Evolutionary conservation across 306 rosid species (phyloP).

Genomic region (Morella rubra): DNA sequence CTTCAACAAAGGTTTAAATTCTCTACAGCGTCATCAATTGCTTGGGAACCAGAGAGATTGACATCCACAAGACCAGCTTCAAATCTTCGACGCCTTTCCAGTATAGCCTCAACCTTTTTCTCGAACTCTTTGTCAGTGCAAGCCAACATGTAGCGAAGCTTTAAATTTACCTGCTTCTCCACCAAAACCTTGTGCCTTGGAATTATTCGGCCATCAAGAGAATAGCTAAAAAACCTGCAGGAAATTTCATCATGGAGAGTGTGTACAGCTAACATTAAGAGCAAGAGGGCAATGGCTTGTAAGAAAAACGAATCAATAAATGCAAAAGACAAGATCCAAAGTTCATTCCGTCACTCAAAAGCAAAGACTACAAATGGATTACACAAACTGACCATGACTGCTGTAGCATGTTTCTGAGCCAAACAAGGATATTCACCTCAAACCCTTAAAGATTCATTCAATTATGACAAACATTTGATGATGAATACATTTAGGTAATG

Average conservation of each 20-base stretch:
- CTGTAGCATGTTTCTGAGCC: background rate
- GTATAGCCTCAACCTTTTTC: constrained; percentile 49
- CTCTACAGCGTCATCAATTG: constrained; percentile 15
- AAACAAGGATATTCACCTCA: background rate
- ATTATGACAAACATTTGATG: background rate
- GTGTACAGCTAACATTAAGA: constrained; percentile 3
- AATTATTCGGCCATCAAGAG: constrained; percentile 79
- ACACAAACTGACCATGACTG: background rate
- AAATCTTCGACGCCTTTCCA: constrained; percentile 54
- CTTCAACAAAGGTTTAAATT: constrained; percentile 13
- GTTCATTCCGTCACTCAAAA: background rate
- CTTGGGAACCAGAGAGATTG: constrained; percentile 18
- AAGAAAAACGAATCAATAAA: background rate
- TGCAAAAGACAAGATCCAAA: background rate
- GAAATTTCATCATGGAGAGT: constrained; percentile 13
- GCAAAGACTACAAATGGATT: background rate
- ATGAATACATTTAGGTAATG: too few relatives aligned
- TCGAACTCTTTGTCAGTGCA: constrained; percentile 70
- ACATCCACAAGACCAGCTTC: constrained; percentile 43
- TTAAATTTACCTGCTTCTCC: constrained; percentile 67
- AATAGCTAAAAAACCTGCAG: constrained; percentile 86
- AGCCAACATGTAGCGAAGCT: constrained; percentile 81
- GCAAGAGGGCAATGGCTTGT: background rate
- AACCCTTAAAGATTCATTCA: background rate
- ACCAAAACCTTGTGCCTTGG: constrained; percentile 87